These are phyloP conservation scores for Botryosphaeria agaves DNA, from an alignment of 2,329 filamentous ascomycete species.

Conservation along the genomic window DNA sequence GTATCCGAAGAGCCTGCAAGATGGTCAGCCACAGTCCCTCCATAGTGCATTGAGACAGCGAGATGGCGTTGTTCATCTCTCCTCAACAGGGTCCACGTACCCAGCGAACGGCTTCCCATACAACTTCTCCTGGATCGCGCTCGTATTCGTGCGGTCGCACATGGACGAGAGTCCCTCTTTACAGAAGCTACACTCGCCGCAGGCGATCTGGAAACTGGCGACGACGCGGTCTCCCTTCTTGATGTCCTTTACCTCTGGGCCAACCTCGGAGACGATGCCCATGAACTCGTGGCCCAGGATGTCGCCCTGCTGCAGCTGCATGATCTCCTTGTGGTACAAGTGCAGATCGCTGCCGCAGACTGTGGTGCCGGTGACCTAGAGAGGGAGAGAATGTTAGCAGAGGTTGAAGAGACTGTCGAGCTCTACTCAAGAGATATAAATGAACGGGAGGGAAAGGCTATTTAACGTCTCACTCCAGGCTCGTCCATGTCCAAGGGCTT, in stretches of 20 bases:
- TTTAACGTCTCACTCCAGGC: too few species aligned
- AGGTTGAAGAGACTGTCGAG: too few species aligned
- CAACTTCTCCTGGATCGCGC: conserved; percentile 1
- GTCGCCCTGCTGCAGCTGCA: conserved; percentile 45
- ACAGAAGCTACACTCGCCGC: conserved; percentile 1
- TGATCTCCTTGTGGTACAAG: conserved; percentile 36
- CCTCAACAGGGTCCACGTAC: too few species aligned
- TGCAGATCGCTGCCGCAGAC: conserved; percentile 43
- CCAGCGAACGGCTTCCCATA: conserved; percentile 2
- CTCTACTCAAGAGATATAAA: too few species aligned
- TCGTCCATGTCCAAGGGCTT: too few species aligned
- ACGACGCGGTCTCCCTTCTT: conserved; percentile 33
- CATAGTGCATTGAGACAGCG: too few species aligned
- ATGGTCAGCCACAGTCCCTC: too few species aligned
- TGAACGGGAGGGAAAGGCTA: too few species aligned
- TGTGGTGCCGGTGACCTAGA: conserved; percentile 18
- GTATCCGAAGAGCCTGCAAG: conserved; percentile 1
- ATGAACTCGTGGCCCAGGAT: conserved; percentile 46
- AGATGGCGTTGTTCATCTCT: too few species aligned
- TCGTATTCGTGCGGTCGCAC: neutral
- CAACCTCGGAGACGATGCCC: conserved; percentile 35
- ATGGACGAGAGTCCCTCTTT: neutral
- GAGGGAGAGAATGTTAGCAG: too few species aligned
- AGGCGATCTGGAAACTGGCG: conserved; percentile 1
- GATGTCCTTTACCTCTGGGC: conserved; percentile 34